A percentile compares a stretch with the other conserved stretches of the same genome.
Conservation (phyloP, 2,329 filamentous ascomycete genomes). For the Lachnellula cervina region DNA sequence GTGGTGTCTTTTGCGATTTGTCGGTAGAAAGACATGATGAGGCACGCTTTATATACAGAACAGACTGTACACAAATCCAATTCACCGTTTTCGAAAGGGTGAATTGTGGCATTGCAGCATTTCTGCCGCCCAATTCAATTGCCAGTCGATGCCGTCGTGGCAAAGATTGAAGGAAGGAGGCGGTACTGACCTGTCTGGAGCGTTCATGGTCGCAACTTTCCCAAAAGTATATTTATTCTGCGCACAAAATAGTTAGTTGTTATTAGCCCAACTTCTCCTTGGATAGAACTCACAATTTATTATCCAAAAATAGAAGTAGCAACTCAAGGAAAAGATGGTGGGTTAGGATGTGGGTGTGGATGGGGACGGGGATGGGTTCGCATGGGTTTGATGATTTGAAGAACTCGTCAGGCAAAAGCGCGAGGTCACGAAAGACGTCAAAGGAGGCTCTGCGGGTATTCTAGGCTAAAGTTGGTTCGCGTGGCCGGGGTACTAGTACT, state of each 20-base stretch:
- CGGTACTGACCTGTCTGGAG: conserved; percentile 44
- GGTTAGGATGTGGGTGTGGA: too few relatives aligned
- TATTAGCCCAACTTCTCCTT: neutral
- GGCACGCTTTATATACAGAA: too few relatives aligned
- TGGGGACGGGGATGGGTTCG: too few relatives aligned
- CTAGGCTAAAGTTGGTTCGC: conserved; percentile 2
- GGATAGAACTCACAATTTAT: neutral
- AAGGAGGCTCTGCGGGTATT: conserved; percentile 20
- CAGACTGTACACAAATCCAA: neutral
- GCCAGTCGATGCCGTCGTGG: neutral
- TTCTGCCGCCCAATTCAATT: neutral
- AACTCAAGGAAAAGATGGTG: too few relatives aligned
- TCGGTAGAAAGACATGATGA: neutral
- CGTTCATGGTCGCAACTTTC: conserved; percentile 42
- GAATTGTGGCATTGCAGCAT: neutral
- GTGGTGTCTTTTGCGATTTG: conserved; percentile 26
- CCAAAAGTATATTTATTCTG: neutral
- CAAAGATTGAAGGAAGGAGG: conserved; percentile 1
- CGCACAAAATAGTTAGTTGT: neutral
- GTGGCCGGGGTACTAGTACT: neutral
- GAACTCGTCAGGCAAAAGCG: too few relatives aligned
- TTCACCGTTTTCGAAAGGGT: neutral
- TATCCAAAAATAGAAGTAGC: too few relatives aligned
- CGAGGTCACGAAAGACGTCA: neutral
- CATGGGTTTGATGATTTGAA: too few relatives aligned